These are phyloP conservation scores for Neurospora sp. DNA, from an alignment of 495 filamentous ascomycete genomes.

Conservation along the genomic window DNA sequence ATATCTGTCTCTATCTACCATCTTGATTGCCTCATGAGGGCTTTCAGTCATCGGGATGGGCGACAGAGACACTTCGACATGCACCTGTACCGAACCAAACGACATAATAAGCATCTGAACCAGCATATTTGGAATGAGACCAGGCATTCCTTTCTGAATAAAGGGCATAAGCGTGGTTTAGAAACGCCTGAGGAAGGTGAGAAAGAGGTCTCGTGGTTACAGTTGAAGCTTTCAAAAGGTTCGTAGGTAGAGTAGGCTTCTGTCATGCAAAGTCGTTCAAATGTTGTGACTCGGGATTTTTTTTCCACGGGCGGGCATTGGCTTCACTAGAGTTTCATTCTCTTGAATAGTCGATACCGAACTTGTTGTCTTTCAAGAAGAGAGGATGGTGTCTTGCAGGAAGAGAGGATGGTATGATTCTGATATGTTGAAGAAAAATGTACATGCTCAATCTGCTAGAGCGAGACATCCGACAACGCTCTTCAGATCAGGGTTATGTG, in stretches of 20 bases:
- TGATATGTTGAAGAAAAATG: neutral
- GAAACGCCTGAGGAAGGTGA: neutral
- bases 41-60: neutral
- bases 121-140: neutral
- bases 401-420: neutral
- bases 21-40: neutral
- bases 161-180: neutral
- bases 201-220: neutral
- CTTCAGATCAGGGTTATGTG: neutral
- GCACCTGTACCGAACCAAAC: neutral
- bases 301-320: neutral
- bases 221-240: neutral
- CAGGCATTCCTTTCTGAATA: neutral
- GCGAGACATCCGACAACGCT: rapidly evolving
- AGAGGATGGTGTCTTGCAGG: neutral
- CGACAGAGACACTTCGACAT: neutral
- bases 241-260: neutral
- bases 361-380: neutral
- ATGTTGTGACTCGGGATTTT: neutral
- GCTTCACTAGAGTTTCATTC: rapidly evolving
- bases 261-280: neutral
- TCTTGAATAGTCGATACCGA: neutral
- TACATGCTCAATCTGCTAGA: neutral
- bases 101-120: neutral
- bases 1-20: rapidly evolving